Evolutionary conservation across 1,284 basidiomycete species (phyloP), one percentile per base, ranked within the genome.

Genomic region (Phylloporus sp.): DNA sequence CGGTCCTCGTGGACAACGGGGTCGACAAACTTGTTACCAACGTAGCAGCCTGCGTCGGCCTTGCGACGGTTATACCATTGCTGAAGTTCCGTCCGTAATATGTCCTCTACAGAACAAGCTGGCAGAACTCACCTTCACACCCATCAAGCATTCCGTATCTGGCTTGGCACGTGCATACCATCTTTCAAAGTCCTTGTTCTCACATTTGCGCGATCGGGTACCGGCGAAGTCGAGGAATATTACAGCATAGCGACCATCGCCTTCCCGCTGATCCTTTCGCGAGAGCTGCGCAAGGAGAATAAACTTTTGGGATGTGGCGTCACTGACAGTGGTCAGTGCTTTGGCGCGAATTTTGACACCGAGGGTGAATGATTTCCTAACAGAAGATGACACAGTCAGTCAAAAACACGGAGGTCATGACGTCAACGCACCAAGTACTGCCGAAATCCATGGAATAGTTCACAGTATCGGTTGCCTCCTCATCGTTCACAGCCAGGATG

Each of bases 51-150:
- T 2, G 91, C 93, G 66, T 93, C 86, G 1, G 87, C 76, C 79
- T 95, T 98, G 72, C 96, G 86, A 31, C 97, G 88, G 64, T 79
- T 84, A 76, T 98, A 99, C 90, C 92, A 98, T 91, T 98, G 97
- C 91, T 95, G 7, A 22, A 6, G n/a, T 53, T n/a, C n/a, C n/a
- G 28, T 63, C n/a, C 4, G n/a, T 56, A 26, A 37, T 28, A 28
- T 44, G 31, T 52, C 31, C 20, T 39, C 32, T 18, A 15, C 28
- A 18, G 31, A 37, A 46, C 28, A 18, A 28, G 15, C 17, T 31
- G 46, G 50, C 37, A 60, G 29, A n/a, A 74, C 83, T 49, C 65
- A 92, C 93, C 85, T 93, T 96, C 76, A 95, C 94, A 3, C 97
- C 97, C 94, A 99, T 96, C 29, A 99, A 78, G 78, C 97, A 99